These are phyloP conservation scores for Nephelium lappaceum DNA, from an alignment of 345 rosid species.

Conservation along the genomic window DNA sequence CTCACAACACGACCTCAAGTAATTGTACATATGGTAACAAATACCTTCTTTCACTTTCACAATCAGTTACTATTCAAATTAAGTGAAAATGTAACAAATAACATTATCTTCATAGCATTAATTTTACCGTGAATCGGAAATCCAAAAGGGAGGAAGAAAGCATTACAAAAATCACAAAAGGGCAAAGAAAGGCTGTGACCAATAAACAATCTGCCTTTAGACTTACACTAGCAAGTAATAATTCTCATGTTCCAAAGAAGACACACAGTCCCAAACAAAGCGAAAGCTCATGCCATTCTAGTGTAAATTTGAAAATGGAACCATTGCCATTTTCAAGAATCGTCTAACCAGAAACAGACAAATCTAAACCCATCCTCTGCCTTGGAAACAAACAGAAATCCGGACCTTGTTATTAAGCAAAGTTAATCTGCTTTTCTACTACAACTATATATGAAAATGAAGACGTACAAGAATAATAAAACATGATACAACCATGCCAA, in stretches of 20 bases:
- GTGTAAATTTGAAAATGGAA: neutral
- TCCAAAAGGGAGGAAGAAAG: neutral
- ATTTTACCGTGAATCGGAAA: no score
- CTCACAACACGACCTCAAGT: no score
- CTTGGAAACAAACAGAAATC: neutral
- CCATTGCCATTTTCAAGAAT: neutral
- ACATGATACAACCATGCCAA: neutral
- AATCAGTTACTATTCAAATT: no score
- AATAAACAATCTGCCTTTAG: neutral
- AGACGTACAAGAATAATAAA: neutral
- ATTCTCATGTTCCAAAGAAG: neutral
- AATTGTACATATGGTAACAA: no score
- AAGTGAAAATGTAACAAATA: no score
- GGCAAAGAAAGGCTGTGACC: neutral
- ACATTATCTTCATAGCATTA: no score
- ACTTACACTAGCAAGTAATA: neutral
- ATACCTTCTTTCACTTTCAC: no score
- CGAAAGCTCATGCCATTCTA: neutral
- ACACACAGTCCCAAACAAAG: neutral
- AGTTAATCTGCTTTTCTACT: neutral
- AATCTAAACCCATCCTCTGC: neutral
- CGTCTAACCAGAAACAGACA: neutral
- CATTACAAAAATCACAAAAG: neutral
- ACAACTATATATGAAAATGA: neutral
- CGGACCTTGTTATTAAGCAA: constrained; percentile 5